Percentiles rank a stretch among this genome's conserved stretches.
phyloP scores from a whole-genome alignment of 2,329 filamentous ascomycete genomes.

The Monosporascus sp. region DNA sequence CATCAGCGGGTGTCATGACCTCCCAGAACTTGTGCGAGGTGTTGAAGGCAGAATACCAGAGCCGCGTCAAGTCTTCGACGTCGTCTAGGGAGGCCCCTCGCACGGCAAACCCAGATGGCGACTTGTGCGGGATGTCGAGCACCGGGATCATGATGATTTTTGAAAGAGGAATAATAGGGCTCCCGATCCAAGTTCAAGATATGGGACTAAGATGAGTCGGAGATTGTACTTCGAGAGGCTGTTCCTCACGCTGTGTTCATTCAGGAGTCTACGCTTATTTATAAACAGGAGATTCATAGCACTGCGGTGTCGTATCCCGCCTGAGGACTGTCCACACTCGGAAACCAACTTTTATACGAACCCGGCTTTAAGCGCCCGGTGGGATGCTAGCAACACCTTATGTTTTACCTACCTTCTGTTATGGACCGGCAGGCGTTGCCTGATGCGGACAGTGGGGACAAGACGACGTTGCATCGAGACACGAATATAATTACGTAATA shows the following conservation, averaged over 20 bases:
- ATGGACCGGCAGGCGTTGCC: neutral
- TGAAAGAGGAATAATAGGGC: neutral
- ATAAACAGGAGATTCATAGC: no score
- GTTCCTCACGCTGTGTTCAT: no score
- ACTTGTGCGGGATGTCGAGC: neutral
- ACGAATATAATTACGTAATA: no score
- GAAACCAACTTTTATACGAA: neutral
- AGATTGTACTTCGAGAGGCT: neutral
- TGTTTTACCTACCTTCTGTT: neutral
- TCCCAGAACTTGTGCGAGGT: slow-evolving; percentile 5
- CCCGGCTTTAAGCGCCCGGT: neutral
- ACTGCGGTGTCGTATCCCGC: no score
- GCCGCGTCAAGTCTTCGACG: slow-evolving; percentile 2
- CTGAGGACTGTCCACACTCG: neutral
- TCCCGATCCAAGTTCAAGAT: neutral
- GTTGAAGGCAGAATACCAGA: slow-evolving; percentile 12
- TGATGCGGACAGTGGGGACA: no score
- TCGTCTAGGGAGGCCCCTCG: slow-evolving; percentile 5
- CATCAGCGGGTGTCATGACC: slow-evolving; percentile 3
- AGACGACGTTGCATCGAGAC: no score
- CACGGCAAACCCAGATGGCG: slow-evolving; percentile 5
- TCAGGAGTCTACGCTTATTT: no score
- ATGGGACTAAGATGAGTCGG: neutral
- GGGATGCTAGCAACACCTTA: neutral
- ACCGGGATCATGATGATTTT: neutral